A percentile compares a stretch with the other conserved stretches of the same genome.
phyloP scores from a whole-genome alignment of 805 yeast genomes.

The Saccharomyces paradoxus region DNA sequence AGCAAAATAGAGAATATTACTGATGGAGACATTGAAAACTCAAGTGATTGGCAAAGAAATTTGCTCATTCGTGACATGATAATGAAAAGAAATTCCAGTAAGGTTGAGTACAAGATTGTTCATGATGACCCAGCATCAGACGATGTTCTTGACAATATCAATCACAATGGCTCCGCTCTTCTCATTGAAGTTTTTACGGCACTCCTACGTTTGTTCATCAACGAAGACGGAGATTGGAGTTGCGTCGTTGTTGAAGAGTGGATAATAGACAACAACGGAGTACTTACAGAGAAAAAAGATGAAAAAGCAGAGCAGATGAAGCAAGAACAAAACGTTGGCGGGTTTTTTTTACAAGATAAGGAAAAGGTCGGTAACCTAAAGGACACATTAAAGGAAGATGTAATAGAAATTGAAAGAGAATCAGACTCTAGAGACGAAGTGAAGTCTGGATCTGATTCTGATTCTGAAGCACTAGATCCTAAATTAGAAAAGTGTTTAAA shows the following conservation, averaged over 20 bases:
- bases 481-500: constrained; percentile 37
- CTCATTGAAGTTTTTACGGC: constrained; percentile 25
- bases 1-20: not conserved
- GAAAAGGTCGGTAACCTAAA: not conserved
- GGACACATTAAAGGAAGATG: constrained; percentile 6
- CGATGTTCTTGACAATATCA: constrained; percentile 19
- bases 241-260: constrained; percentile 26
- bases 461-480: constrained; percentile 15
- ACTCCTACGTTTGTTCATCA: constrained; percentile 25
- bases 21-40: not conserved
- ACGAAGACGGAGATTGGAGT: constrained; percentile 29
- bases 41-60: constrained; percentile 23
- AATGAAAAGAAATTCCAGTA: constrained; percentile 5
- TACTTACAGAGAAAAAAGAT: constrained; percentile 1
- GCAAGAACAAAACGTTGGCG: not conserved
- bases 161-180: constrained; percentile 20
- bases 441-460: constrained; percentile 11
- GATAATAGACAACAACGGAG: constrained; percentile 11
- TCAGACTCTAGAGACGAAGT: constrained; percentile 24
- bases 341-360: not conserved
- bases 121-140: constrained; percentile 20
- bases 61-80: constrained; percentile 13
- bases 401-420: constrained; percentile 8
- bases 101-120: constrained; percentile 11
- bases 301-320: not conserved